Evolutionary conservation across 225 moss, liverwort and hornwort genomes (phyloP).

Genomic region (Bryoerythrophyllum caledonicum): DNA sequence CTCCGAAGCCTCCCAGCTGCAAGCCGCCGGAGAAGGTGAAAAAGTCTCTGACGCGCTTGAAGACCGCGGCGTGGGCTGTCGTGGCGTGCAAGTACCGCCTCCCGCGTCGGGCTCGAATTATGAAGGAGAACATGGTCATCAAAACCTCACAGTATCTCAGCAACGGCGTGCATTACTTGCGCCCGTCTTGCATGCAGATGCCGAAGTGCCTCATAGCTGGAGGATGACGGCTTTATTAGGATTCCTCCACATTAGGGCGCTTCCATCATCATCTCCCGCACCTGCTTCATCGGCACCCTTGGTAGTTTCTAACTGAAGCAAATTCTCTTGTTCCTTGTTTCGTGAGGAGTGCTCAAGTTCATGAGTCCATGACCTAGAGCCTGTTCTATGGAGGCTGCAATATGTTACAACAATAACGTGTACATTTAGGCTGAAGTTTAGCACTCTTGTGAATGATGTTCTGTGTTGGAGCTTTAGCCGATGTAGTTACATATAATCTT

Average conservation of each 20-base stretch:
- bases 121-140: conserved; percentile 51
- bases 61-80: conserved; percentile 59
- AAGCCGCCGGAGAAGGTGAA: conserved; percentile 47
- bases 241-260: not conserved
- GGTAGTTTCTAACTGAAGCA: conserved; percentile 30
- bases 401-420: not conserved
- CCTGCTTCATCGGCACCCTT: conserved; percentile 5
- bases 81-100: conserved; percentile 58
- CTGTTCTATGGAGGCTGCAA: conserved; percentile 3
- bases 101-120: conserved; percentile 43
- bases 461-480: conserved; percentile 8
- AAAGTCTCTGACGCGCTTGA: conserved; percentile 48
- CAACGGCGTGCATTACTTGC: conserved; percentile 40
- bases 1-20: conserved; percentile 25
- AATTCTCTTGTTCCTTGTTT: not conserved
- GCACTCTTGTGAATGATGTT: conserved; percentile 15
- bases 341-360: conserved; percentile 15
- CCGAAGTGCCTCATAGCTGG: conserved; percentile 53
- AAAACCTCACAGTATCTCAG: conserved; percentile 49
- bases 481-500: not conserved
- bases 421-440: conserved; percentile 25
- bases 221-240: conserved; percentile 10
- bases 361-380: conserved; percentile 18
- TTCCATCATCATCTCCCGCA: not conserved
- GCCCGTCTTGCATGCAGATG: conserved; percentile 63